phyloP scores from a whole-genome alignment of 1,284 basidiomycete species.

The Neolentinus lepideus region DNA sequence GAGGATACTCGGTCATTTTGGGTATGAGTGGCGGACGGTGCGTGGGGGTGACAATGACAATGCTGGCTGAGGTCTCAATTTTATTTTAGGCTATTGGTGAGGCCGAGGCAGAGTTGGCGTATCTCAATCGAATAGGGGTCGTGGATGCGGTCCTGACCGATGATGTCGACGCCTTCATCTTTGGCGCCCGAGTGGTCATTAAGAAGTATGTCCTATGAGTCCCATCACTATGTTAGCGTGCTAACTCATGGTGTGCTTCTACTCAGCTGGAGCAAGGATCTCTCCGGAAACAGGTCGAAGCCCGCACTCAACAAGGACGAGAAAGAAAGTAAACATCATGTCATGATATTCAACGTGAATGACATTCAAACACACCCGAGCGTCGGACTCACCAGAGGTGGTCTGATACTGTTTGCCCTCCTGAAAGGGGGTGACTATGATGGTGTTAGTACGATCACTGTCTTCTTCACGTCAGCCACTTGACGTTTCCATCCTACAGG shows the following conservation, averaged over 20 bases:
- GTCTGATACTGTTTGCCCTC: constrained; percentile 58
- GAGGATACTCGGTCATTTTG: constrained; percentile 44
- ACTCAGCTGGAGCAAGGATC: constrained; percentile 33
- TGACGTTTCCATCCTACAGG: constrained; percentile 24
- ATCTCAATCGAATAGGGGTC: constrained; percentile 39
- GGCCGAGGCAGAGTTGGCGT: constrained; percentile 64
- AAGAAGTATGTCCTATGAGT: constrained; percentile 20
- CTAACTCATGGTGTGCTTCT: neutral
- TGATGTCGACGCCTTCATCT: constrained; percentile 45
- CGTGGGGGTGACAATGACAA: constrained; percentile 10
- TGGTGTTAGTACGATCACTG: constrained; percentile 22
- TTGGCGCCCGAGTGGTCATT: constrained; percentile 27
- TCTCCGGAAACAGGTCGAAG: constrained; percentile 35
- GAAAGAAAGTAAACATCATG: constrained; percentile 31
- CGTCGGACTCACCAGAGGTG: constrained; percentile 39
- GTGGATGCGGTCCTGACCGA: constrained; percentile 63
- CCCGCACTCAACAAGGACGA: constrained; percentile 28
- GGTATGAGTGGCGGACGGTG: constrained; percentile 54
- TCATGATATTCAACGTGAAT: constrained; percentile 34
- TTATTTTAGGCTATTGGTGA: constrained; percentile 47
- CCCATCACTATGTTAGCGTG: neutral
- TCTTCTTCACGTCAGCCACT: constrained; percentile 5
- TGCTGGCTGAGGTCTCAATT: neutral
- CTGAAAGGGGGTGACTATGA: constrained; percentile 65
- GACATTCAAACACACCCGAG: constrained; percentile 26